Base-by-base conservation (phyloP, 164 flowering plant genomes). In the Dillenia turbinata region DNA sequence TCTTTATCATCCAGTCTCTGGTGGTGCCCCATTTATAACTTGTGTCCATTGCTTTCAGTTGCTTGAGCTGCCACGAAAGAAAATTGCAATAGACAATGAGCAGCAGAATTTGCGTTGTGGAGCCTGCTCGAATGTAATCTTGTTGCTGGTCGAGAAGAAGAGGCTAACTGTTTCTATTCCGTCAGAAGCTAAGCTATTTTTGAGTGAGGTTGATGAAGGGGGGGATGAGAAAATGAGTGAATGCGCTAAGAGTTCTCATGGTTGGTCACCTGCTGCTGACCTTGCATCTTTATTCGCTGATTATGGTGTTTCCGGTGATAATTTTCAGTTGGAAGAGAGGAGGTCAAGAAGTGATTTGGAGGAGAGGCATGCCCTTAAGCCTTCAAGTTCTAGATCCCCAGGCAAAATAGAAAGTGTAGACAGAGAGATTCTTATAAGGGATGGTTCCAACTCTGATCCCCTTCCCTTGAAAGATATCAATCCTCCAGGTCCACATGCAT, bases 1-100 rank as follows among this genome's bases (percentile, higher is more conserved):
- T 3, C 65, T 43, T 46, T 81, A 77, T 64, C 78, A 22, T 48
- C 97, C 98, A 1, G 44, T 86, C 22, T 79, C 79, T 15, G 88
- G 90, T 60, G 98, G 89, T 52, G 82, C 98, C 10, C 98, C 98
- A 40, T 90, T 88, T 66, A 43, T 90, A 14, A 67, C 81, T 10
- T 93, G 98, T 69, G 17, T 47, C 55, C 81, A 72, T 70, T 93
- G 98, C 85, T 90, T 73, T 62, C 81, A 81, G 49, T 63, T 90
- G 71, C 81, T 93, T 57, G 76, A 75, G 63, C 60, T 93, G 22
- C 91, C 96, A 26, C 73, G 66, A 66, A 87, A 76, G 59, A 52
- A 69, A 44, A 11, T 70, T 26, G 33, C 49, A 14, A 13, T 19
- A 49, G 77, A 47, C 33, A 81, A 74, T 71, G 75, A 67, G 44